A percentile compares a stretch with the other conserved stretches of the same genome.
These are phyloP conservation scores for Aspergillus taichungensis DNA, from an alignment of 495 filamentous ascomycete species.

Conservation along the genomic window DNA sequence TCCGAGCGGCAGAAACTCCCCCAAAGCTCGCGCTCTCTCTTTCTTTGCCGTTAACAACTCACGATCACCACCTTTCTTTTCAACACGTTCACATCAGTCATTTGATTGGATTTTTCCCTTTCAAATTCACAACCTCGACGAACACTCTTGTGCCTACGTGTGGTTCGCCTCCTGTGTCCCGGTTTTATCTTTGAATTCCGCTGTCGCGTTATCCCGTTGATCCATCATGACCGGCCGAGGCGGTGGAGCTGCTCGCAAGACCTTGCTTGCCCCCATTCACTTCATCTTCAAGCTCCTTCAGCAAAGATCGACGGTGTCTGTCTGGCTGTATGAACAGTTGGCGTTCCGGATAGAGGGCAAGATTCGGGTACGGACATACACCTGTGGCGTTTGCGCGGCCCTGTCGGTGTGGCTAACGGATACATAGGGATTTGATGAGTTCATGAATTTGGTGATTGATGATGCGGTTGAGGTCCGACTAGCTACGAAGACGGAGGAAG, in stretches of 20 bases:
- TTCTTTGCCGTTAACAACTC: background rate
- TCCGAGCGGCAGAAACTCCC: conserved; percentile 5
- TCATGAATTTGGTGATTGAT: conserved; percentile 97
- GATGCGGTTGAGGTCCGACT: conserved; percentile 89
- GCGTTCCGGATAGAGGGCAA: conserved; percentile 89
- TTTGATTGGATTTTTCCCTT: too few relatives aligned
- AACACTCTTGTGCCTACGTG: background rate
- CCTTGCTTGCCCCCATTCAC: conserved; percentile 93
- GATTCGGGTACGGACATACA: conserved; percentile 56
- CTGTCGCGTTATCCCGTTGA: background rate
- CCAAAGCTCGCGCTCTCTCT: conserved; percentile 4
- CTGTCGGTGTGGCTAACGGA: background rate
- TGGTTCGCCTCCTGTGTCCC: background rate
- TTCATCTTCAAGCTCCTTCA: conserved; percentile 97
- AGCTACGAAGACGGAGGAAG: conserved; percentile 70
- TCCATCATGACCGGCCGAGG: conserved; percentile 71
- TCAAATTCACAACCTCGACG: too few relatives aligned
- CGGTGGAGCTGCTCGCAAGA: conserved; percentile 69
- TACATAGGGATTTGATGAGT: conserved; percentile 85
- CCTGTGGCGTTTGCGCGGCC: background rate
- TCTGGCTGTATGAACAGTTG: conserved; percentile 97
- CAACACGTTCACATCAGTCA: background rate
- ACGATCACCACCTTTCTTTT: background rate
- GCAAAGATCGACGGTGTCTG: conserved; percentile 73
- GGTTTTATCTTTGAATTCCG: conserved; percentile 5